Conservation (phyloP, 164 flowering plant genomes). For the Umbellularia californica region DNA sequence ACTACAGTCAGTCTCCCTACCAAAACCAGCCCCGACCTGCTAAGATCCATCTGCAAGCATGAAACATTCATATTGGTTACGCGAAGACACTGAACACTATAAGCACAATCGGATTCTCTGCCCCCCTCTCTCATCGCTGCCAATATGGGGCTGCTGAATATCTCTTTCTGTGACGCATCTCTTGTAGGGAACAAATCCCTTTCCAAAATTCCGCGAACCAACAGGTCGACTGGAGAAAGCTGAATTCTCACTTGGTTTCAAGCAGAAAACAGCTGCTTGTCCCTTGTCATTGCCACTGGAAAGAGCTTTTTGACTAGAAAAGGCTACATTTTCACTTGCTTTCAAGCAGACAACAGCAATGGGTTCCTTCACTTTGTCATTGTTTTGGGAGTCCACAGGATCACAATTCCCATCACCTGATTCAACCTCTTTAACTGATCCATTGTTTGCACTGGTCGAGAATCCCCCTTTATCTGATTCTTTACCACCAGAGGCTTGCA, state of each 20-base stretch:
- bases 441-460: conserved; percentile 34
- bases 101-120: conserved; percentile 38
- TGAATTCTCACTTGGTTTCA: conserved; percentile 22
- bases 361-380: conserved; percentile 11
- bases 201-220: conserved; percentile 9
- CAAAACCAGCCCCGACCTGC: background rate
- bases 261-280: conserved; percentile 10
- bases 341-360: conserved; percentile 14
- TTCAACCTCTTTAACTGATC: conserved; percentile 19
- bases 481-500: conserved; percentile 4
- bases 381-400: conserved; percentile 19
- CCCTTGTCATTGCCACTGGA: conserved; percentile 14
- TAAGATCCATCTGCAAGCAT: background rate
- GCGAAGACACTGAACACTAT: conserved; percentile 7
- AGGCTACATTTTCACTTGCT: conserved; percentile 24
- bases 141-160: conserved; percentile 16
- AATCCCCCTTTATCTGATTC: conserved; percentile 35
- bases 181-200: conserved; percentile 71
- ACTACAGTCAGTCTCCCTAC: background rate
- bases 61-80: background rate
- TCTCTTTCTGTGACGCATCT: conserved; percentile 46
- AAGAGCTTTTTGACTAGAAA: conserved; percentile 9
- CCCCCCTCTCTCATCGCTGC: conserved; percentile 26
- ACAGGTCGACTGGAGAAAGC: conserved; percentile 18
- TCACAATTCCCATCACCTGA: conserved; percentile 23